Evolutionary conservation across 108 stramenopile species (phyloP), one percentile per base, ranked within the genome.

Genomic region (Licmophora abbreviata): DNA sequence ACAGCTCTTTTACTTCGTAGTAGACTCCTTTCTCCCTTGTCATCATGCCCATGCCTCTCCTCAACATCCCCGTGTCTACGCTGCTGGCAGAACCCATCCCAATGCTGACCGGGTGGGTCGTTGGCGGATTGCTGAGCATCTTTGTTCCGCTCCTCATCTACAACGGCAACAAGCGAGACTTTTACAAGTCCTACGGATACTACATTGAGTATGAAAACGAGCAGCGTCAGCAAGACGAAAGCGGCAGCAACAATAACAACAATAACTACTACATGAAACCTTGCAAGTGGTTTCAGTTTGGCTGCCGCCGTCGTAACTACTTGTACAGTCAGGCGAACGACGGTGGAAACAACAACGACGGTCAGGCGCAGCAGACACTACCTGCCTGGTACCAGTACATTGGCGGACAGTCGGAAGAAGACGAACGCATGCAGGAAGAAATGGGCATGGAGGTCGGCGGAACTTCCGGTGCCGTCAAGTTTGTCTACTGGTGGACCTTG

Each of bases 401-500:
- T 35, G 77, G 69, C 17, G 77, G 66, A 24, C 9, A 48, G 27
- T 26, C 48, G 1, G 59, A 56, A 17, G 68, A 57, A 48, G 61
- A 58, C 38, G 49, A 63, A 21, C 66, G 63, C 25, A 24, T 43
- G 44, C 48, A 62, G 3, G 71, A 68, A 33, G 71, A 71, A 31
- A 56, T 45, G 56, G 66, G 46, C n/a, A 35, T 60, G 21, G 44
- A 50, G 32, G 28, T 25, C 18, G 61, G 51, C 9, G 68, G 32
- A 21, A 28, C 38, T 2, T 48, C 55, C 12, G 64, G 57, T 25
- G 59, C 57, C 1, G 47, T 80, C 58, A 68, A 62, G 33, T 76
- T 80, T 47, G 71, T 69, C 6, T 80, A 76, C 56, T 29, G 42
- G 20, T 73, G 71, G 64, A 66, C 58, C 33, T 51, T 80, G 38